Evolutionary conservation across 176 grass and related monocot genomes (phyloP).

Genomic region (Cymbopogon citratus): DNA sequence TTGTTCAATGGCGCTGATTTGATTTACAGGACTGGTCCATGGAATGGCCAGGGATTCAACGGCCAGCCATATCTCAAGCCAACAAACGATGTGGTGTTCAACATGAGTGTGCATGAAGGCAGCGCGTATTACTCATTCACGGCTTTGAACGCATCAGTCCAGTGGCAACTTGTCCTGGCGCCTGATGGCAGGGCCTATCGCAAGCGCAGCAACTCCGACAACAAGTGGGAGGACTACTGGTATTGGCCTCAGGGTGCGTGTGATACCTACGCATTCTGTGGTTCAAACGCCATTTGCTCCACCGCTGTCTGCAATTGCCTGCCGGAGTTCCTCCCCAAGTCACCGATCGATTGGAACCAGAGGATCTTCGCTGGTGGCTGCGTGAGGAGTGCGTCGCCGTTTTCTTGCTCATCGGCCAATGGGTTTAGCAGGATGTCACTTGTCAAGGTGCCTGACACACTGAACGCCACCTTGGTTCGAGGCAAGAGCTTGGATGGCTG

Average conservation of each 20-base stretch:
- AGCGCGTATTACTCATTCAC: slow-evolving; percentile 33
- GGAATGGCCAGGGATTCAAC: slow-evolving; percentile 34
- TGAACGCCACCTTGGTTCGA: slow-evolving; percentile 2
- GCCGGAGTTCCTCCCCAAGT: slow-evolving; percentile 33
- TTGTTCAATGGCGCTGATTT: neutral
- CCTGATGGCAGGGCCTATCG: neutral
- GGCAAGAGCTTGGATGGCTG: slow-evolving; percentile 36
- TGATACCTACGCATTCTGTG: slow-evolving; percentile 33
- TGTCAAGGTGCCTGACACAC: slow-evolving; percentile 51
- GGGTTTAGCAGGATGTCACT: neutral
- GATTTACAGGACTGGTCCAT: slow-evolving; percentile 25
- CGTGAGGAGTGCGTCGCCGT: neutral
- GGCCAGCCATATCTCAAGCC: slow-evolving; percentile 21
- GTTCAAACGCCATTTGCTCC: slow-evolving; percentile 26
- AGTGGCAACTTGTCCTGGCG: slow-evolving; percentile 16
- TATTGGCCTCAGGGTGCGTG: slow-evolving; percentile 19
- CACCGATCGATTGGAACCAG: slow-evolving; percentile 23
- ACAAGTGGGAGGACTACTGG: slow-evolving; percentile 28
- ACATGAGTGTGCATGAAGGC: neutral
- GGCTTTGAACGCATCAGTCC: neutral
- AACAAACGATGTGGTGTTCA: neutral
- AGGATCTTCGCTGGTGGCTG: slow-evolving; percentile 33
- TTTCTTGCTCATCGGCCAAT: slow-evolving; percentile 29
- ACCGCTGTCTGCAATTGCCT: slow-evolving; percentile 30
- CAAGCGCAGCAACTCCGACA: neutral